Evolutionary conservation across 192 early-diverging fungal genomes (phyloP).

Genomic region (Podila clonocystis): DNA sequence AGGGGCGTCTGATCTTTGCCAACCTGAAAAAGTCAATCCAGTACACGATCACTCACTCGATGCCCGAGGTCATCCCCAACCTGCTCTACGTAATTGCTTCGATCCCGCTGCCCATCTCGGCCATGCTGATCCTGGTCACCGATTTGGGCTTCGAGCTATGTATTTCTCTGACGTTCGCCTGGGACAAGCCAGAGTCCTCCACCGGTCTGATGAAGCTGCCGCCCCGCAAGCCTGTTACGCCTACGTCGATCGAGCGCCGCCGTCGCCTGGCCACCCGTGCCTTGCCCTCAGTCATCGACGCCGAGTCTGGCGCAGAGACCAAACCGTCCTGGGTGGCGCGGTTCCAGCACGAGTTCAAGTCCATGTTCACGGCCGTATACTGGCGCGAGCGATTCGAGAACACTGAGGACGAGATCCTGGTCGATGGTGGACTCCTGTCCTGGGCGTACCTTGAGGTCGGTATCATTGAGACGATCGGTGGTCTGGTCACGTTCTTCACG

Average conservation of each 20-base stretch:
- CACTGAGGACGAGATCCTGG: constrained; percentile 85
- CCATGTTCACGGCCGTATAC: constrained; percentile 62
- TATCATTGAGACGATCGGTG: constrained; percentile 78
- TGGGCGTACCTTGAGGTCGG: constrained; percentile 93
- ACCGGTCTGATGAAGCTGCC: constrained; percentile 86
- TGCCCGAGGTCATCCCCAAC: constrained; percentile 88
- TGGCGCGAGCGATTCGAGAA: constrained; percentile 74
- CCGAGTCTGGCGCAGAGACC: constrained; percentile 58
- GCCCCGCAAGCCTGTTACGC: constrained; percentile 89
- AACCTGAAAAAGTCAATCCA: constrained; percentile 96
- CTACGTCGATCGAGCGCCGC: constrained; percentile 73
- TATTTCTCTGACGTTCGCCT: constrained; percentile 87
- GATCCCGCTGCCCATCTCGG: constrained; percentile 79
- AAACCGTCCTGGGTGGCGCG: constrained; percentile 32
- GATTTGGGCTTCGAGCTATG: constrained; percentile 96
- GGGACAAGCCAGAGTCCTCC: constrained; percentile 85
- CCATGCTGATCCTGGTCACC: constrained; percentile 88
- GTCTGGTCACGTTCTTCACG: constrained; percentile 79
- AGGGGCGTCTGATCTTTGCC: constrained; percentile 93
- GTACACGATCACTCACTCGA: constrained; percentile 90
- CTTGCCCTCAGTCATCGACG: constrained; percentile 56
- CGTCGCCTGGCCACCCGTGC: constrained; percentile 62
- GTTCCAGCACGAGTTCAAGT: constrained; percentile 38
- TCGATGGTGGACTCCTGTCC: constrained; percentile 80
- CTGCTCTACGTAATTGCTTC: constrained; percentile 88